These are phyloP conservation scores for Aechmea fasciata DNA, from an alignment of 176 grass and related monocot genomes.

Conservation along the genomic window DNA sequence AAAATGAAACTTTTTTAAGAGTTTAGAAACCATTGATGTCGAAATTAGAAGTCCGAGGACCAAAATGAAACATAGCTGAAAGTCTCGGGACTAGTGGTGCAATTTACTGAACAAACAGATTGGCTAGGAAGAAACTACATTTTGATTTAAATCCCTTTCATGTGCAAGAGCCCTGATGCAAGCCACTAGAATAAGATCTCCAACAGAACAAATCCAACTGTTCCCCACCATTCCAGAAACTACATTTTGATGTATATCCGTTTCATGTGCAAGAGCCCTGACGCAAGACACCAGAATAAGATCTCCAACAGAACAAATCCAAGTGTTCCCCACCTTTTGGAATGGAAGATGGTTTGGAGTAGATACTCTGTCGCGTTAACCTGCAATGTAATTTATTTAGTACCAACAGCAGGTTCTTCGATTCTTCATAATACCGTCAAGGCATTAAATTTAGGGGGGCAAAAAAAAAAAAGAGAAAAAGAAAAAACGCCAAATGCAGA, in stretches of 20 bases:
- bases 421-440: not conserved
- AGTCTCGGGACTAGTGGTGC: too few species aligned
- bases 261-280: constrained; percentile 66
- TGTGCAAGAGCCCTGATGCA: constrained; percentile 52
- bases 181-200: constrained; percentile 88
- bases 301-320: constrained; percentile 68
- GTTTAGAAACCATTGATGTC: too few species aligned
- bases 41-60: too few species aligned
- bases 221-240: constrained; percentile 32
- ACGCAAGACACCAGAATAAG: constrained; percentile 68
- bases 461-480: too few species aligned
- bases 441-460: not conserved
- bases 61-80: too few species aligned
- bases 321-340: constrained; percentile 66
- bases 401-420: not conserved
- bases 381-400: constrained; percentile 24
- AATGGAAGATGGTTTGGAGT: constrained; percentile 46
- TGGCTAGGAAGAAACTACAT: constrained; percentile 22
- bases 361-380: constrained; percentile 56
- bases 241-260: constrained; percentile 58
- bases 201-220: constrained; percentile 56
- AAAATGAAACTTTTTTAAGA: too few species aligned
- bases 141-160: constrained; percentile 70
- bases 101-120: not conserved
- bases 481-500: too few species aligned